phyloP scores from a whole-genome alignment of 495 filamentous ascomycete species.

The Annulohypoxylon bovei region DNA sequence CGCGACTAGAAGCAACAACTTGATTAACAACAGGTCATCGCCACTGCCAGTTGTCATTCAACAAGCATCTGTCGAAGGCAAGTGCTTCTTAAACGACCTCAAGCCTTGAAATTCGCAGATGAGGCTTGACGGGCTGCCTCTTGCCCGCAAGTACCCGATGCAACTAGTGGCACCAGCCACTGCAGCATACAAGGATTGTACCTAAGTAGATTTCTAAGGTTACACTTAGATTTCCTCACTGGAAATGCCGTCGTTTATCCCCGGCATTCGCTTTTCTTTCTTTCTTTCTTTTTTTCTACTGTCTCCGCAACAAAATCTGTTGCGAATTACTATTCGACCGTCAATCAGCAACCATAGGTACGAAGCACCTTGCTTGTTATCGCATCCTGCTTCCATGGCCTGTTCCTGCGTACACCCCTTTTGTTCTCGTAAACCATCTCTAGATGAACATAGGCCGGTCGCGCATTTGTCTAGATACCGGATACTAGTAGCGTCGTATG shows the following conservation, averaged over 20 bases:
- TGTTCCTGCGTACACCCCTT: slow-evolving; percentile 21
- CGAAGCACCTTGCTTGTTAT: slow-evolving; percentile 12
- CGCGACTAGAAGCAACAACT: slow-evolving; percentile 5
- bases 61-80: background rate
- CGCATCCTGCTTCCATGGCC: slow-evolving; percentile 18
- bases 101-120: background rate
- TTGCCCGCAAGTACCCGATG: slow-evolving; percentile 38
- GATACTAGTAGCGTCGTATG: slow-evolving; percentile 39
- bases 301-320: slow-evolving; percentile 15
- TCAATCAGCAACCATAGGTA: background rate
- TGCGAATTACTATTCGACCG: slow-evolving; percentile 17
- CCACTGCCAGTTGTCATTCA: slow-evolving; percentile 43
- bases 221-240: background rate
- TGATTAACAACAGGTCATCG: slow-evolving; percentile 15
- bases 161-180: slow-evolving; percentile 28
- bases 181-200: slow-evolving; percentile 12
- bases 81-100: background rate
- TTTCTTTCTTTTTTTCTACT: background rate
- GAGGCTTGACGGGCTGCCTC: slow-evolving; percentile 33
- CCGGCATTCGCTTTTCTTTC: background rate
- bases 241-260: slow-evolving; percentile 4
- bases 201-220: slow-evolving; percentile 14
- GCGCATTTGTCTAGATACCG: slow-evolving; percentile 24
- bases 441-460: slow-evolving; percentile 9
- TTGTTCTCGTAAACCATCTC: slow-evolving; percentile 8